Conservation (phyloP, 306 rosid genomes). For the Gynostemma pentaphyllum region DNA sequence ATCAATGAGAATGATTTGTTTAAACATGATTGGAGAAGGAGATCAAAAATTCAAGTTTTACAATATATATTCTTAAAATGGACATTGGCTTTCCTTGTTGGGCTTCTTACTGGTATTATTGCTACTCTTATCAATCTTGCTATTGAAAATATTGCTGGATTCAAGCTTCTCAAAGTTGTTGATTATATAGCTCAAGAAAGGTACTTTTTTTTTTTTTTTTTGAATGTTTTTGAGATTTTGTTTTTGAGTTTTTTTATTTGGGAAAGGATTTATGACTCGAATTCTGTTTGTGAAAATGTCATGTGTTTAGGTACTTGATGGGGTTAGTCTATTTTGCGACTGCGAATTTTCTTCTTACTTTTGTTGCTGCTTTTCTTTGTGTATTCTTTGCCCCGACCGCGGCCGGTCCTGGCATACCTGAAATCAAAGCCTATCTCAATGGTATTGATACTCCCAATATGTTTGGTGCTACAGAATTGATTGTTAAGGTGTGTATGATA, state of each 20-base stretch:
- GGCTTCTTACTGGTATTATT: constrained; percentile 69
- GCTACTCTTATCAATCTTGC: constrained; percentile 87
- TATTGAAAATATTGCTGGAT: constrained; percentile 78
- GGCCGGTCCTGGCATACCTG: constrained; percentile 92
- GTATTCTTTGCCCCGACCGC: constrained; percentile 85
- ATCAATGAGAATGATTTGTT: constrained; percentile 83
- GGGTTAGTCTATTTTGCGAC: constrained; percentile 49
- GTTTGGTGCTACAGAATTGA: constrained; percentile 61
- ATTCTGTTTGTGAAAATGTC: neutral
- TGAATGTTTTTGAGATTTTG: too few relatives aligned
- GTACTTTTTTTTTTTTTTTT: too few relatives aligned
- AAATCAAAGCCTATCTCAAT: constrained; percentile 89
- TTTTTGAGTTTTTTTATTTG: neutral
- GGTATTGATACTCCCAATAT: constrained; percentile 88
- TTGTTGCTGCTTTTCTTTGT: constrained; percentile 54
- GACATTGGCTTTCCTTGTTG: constrained; percentile 64
- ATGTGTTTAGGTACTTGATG: constrained; percentile 38
- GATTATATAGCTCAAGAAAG: constrained; percentile 35
- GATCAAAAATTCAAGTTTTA: constrained; percentile 60
- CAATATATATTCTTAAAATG: constrained; percentile 71
- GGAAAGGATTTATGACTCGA: neutral
- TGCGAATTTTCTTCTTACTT: constrained; percentile 45
- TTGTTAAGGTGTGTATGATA: constrained; percentile 52
- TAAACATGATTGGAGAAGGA: constrained; percentile 88
- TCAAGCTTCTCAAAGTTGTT: constrained; percentile 57